A percentile compares a stretch with the other conserved stretches of the same genome.
Conservation (phyloP, 2,329 filamentous ascomycete species). For the Fusarium sambucinum region DNA sequence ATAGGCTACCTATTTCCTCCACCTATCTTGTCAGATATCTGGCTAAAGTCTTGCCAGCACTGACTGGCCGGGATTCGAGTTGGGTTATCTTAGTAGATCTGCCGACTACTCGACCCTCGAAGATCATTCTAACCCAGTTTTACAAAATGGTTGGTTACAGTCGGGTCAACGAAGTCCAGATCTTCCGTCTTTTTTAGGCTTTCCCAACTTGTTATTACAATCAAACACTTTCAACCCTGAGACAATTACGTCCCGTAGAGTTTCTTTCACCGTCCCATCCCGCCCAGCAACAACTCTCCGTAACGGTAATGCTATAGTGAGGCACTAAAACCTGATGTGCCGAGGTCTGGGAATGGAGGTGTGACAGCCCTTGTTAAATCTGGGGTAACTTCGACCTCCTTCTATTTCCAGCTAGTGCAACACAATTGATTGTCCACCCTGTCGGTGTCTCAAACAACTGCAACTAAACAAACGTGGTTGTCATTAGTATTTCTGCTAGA, state of each 20-base stretch:
- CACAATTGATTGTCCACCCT: not conserved
- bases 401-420: not conserved
- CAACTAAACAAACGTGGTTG: not conserved
- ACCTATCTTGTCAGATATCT: not conserved
- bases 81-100: accelerated
- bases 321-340: not conserved
- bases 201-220: not conserved
- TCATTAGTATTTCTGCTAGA: not conserved
- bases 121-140: too few relatives aligned
- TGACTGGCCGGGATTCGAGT: not conserved
- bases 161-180: not conserved
- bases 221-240: not conserved
- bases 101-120: accelerated
- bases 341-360: not conserved
- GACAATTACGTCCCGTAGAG: not conserved
- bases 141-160: accelerated
- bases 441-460: too few relatives aligned
- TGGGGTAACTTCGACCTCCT: not conserved
- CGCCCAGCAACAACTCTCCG: not conserved
- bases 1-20: too few relatives aligned
- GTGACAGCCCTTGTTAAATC: not conserved
- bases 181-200: not conserved
- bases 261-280: not conserved
- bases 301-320: not conserved
- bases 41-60: not conserved